Evolutionary conservation across 495 filamentous ascomycete species (phyloP), one percentile per base, ranked within the genome.

Genomic region (Hamigera avellanea): DNA sequence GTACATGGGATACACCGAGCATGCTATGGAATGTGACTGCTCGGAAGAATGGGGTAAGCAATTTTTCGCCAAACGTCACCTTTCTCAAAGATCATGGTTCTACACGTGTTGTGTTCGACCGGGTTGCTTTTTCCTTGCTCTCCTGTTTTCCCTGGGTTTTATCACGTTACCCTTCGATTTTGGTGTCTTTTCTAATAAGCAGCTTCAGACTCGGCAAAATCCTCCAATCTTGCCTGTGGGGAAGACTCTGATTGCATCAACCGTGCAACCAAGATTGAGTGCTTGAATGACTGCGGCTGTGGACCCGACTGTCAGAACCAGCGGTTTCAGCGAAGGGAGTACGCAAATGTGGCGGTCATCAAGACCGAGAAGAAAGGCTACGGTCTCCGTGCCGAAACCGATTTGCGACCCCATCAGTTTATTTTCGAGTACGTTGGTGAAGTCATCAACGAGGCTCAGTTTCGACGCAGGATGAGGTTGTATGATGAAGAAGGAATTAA

Each of bases 241-340:
- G 86, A 93, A 44, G 86, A 96, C 59, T 95, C 91, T 13, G 91
- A 96, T 57, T 99, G 91, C 57, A 99, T 99, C 64, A 99, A 99
- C 55, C 85, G 93, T 53, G 81, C 84, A 36, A 96, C 91, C 21
- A 95, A 94, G 52, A 94, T 99, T 69, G 91, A 99, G 58, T 99
- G 91, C 54, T 71, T 84, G 14, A 76, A 79, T 28, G 73, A 75
- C 41, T 95, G 88, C 59, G 79, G 82, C 45, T 99, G 91, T 62
- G 89, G 88, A 27, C 54, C 70, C 19, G 77, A 75, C 28, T 99
- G 91, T 54, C 83, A 89, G 52, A 99, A 99, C 52, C 86, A 94
- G 50, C 81, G 91, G 34, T 96, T 99, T 47, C 88, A 93, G 59
- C 83, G 74, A 42, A 82, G 77, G 56, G 74, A 94, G 49, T 99